Percentiles rank a stretch among this genome's conserved stretches.
These are phyloP conservation scores for Sicyos baderoa DNA, from an alignment of 306 rosid genomes.

Conservation along the genomic window DNA sequence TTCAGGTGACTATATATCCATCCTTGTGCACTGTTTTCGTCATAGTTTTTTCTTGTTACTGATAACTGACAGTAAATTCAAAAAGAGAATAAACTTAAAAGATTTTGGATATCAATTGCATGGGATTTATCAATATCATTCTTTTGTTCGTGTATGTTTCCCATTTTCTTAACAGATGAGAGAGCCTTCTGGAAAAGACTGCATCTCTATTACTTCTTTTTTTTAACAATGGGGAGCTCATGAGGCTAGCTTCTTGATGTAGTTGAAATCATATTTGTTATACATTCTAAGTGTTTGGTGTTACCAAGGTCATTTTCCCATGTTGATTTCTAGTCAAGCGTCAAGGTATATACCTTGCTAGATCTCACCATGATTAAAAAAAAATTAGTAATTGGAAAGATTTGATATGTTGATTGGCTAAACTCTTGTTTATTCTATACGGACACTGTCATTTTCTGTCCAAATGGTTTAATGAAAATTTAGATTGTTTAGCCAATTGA, in stretches of 20 bases:
- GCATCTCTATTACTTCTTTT: not conserved
- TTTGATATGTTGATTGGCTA: not conserved
- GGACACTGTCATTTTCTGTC: not conserved
- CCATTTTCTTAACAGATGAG: not conserved
- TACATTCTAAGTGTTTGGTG: not conserved
- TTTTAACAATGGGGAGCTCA: not conserved
- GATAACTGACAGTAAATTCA: not conserved
- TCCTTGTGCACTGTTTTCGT: not conserved
- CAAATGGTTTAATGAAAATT: too few relatives aligned
- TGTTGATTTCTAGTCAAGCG: not conserved
- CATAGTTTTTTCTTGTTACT: not conserved
- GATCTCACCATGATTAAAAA: too few relatives aligned
- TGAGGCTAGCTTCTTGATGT: not conserved
- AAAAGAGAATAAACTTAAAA: not conserved
- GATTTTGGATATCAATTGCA: not conserved
- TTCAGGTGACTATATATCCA: constrained; percentile 42
- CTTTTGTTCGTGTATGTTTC: not conserved
- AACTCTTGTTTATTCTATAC: not conserved
- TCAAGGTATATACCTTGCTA: not conserved
- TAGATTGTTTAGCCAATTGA: not conserved
- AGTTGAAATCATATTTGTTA: not conserved
- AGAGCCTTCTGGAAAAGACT: not conserved
- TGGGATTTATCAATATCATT: not conserved
- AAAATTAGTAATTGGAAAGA: not conserved
- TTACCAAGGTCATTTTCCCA: not conserved